Evolutionary conservation across 331 rosid species (phyloP).

Genomic region (Stylosanthes scabra): DNA sequence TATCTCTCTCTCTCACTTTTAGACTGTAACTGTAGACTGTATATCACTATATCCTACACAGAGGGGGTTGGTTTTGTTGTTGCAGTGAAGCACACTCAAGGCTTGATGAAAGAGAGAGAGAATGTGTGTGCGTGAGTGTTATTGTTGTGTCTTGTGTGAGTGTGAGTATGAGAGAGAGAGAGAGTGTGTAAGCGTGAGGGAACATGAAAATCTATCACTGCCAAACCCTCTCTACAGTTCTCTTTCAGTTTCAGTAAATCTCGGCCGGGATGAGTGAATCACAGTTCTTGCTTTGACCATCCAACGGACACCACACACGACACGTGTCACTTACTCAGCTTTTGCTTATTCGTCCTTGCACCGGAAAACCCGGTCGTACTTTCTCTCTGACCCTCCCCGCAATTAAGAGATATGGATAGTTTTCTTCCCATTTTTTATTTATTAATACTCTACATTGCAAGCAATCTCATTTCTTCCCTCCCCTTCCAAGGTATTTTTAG

Average conservation of each 20-base stretch:
- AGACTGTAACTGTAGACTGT: slow-evolving; percentile 22
- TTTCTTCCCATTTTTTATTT: slow-evolving; percentile 27
- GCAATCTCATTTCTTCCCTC: slow-evolving; percentile 12
- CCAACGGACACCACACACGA: slow-evolving; percentile 40
- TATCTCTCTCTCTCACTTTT: slow-evolving; percentile 36
- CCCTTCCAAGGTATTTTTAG: no score
- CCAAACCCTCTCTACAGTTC: slow-evolving; percentile 60
- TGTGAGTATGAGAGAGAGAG: slow-evolving; percentile 26
- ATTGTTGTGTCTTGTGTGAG: background rate
- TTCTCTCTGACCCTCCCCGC: slow-evolving; percentile 56
- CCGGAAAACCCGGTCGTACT: slow-evolving; percentile 91
- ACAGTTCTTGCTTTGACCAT: slow-evolving; percentile 49
- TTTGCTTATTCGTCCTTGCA: slow-evolving; percentile 76
- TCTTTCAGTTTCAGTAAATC: slow-evolving; percentile 73
- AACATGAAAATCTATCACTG: slow-evolving; percentile 69
- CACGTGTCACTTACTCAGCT: slow-evolving; percentile 76
- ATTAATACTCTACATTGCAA: background rate
- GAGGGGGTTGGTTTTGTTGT: slow-evolving; percentile 33
- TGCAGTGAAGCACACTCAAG: slow-evolving; percentile 20
- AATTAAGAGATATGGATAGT: slow-evolving; percentile 22
- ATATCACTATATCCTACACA: slow-evolving; percentile 11
- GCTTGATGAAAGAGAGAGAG: background rate
- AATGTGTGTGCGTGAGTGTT: background rate
- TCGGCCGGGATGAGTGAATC: slow-evolving; percentile 44
- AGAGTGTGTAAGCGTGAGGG: slow-evolving; percentile 42